Evolutionary conservation across 139 green algal genomes (phyloP).

Genomic region (Pedinophyceae sp.): DNA sequence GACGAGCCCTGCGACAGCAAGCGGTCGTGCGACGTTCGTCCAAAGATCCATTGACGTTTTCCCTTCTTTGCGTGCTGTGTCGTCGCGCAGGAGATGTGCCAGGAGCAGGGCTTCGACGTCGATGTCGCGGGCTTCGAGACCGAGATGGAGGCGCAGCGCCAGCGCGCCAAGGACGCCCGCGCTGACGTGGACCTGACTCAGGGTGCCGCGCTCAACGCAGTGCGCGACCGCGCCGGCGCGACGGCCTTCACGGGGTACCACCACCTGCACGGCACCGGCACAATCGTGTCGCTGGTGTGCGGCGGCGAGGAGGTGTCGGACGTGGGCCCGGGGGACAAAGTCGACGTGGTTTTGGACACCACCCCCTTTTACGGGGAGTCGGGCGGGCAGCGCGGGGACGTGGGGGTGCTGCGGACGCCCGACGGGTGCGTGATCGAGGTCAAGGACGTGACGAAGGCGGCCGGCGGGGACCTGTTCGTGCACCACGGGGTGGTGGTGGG

Average conservation of each 20-base stretch:
- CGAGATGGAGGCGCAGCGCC: slow-evolving; percentile 46
- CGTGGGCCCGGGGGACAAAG: slow-evolving; percentile 19
- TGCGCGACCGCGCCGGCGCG: slow-evolving; percentile 18
- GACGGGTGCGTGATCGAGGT: slow-evolving; percentile 14
- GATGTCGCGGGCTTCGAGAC: slow-evolving; percentile 41
- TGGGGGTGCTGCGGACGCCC: slow-evolving; percentile 26
- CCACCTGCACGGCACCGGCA: slow-evolving; percentile 7
- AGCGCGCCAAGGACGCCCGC: slow-evolving; percentile 28
- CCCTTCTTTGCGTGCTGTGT: neutral
- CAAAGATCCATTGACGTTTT: too few species aligned
- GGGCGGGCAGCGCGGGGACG: slow-evolving; percentile 60
- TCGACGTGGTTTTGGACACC: slow-evolving; percentile 53
- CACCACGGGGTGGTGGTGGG: slow-evolving; percentile 36
- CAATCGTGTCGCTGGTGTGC: slow-evolving; percentile 43
- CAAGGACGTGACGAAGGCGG: slow-evolving; percentile 47
- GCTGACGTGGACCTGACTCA: slow-evolving; percentile 50
- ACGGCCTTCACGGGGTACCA: slow-evolving; percentile 56
- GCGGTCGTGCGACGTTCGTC: too few species aligned
- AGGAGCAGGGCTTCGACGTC: slow-evolving; percentile 23
- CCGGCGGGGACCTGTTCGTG: slow-evolving; percentile 52
- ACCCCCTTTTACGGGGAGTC: slow-evolving; percentile 82
- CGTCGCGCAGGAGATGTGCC: slow-evolving; percentile 27
- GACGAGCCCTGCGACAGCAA: too few species aligned
- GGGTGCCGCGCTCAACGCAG: slow-evolving; percentile 14
- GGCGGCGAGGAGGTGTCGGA: slow-evolving; percentile 26